Evolutionary conservation across 768 basidiomycete genomes (phyloP), one percentile per base, ranked within the genome.

Genomic region (Lactarius pseudohatsudake): DNA sequence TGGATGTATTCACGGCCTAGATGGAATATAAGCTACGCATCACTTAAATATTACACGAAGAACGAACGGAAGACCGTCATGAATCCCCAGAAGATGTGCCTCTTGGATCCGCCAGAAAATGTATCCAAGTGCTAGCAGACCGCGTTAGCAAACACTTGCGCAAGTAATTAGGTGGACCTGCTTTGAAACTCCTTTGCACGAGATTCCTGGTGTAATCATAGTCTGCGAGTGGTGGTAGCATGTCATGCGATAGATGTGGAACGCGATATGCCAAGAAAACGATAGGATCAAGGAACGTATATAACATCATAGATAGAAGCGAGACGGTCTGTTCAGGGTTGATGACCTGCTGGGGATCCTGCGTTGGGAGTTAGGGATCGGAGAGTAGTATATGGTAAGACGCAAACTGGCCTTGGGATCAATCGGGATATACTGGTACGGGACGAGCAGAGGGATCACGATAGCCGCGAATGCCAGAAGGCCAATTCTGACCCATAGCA

Each of bases 371-470:
- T 61, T 20, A 57, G 45, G 2, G 4, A 26, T 18, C 5, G 13
- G 50, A 34, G 20, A 26, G 26, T 41, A 22, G 8, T 30, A 45
- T 13, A 36, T 16, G 13, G 34, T 34, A n/a, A 47, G 22, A 34
- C 45, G 41, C 6, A 2, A 34, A 69, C 72, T 18, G 26, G 83
- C 84, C 73, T 80, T 77, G 2, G 84, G 81, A 69, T 90, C 82
- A 30, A 84, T 77, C 5, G 88, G 87, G 2, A 81, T 73, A 73
- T 90, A 89, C 57, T 78, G 78, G 18, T 85, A 77, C 5, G 89
- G 88, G 50, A 81, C 77, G 55, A 84, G 65, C 18, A 88, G 74
- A 32, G 89, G 89, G 36, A 89, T 75, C 11, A 82, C 61, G 2
- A 84, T 74, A 8, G 79, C 80, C 10, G 78, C 82, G 7, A 83